These are phyloP conservation scores for Xylaria sp. DNA, from an alignment of 495 filamentous ascomycete genomes.

Conservation along the genomic window DNA sequence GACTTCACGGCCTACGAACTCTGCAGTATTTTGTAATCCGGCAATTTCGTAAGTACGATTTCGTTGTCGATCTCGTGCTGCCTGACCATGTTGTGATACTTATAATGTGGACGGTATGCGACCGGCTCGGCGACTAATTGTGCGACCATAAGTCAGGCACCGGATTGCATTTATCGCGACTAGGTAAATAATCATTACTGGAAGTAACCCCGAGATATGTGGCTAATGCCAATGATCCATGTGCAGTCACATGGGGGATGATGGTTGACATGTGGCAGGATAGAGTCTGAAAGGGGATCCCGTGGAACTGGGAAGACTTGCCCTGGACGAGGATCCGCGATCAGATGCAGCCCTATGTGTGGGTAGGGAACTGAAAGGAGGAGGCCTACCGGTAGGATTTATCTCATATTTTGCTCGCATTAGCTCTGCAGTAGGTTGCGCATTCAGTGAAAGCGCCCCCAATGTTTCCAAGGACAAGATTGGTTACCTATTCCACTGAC, in stretches of 20 bases:
- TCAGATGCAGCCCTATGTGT: conserved; percentile 20
- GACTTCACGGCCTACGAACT: background rate
- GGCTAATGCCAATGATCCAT: background rate
- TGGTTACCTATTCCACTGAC: background rate
- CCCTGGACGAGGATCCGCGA: background rate
- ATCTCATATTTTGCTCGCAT: conserved; percentile 8
- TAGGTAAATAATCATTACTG: background rate
- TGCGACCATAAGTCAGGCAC: conserved; percentile 1
- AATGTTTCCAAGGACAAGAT: background rate
- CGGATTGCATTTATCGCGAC: background rate
- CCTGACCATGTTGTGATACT: background rate
- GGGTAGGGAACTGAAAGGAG: background rate
- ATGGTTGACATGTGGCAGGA: background rate
- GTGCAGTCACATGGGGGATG: background rate
- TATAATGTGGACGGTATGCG: background rate
- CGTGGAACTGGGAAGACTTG: background rate
- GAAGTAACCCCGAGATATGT: background rate
- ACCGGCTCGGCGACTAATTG: conserved; percentile 12
- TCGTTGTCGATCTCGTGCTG: background rate
- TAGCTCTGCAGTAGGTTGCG: conserved; percentile 15
- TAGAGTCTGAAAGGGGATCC: background rate
- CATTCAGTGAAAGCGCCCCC: background rate
- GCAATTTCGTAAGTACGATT: background rate
- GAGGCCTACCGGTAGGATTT: conserved; percentile 2
- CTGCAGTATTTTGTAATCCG: background rate